phyloP scores from a whole-genome alignment of 2,329 filamentous ascomycete species.

The Fonsecaea erecta region DNA sequence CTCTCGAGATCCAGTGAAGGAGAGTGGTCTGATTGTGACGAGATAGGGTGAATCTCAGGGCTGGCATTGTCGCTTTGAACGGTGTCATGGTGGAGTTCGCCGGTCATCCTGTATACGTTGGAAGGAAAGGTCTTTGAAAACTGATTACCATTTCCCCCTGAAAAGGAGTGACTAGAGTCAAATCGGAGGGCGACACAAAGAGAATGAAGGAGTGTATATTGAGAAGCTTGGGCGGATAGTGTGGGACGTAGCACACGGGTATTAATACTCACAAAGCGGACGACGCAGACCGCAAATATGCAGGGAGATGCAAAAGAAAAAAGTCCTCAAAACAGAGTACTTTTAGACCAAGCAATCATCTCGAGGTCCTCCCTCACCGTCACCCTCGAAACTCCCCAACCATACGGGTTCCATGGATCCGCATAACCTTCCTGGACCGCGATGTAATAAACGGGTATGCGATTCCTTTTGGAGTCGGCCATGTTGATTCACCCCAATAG shows the following conservation, averaged over 20 bases:
- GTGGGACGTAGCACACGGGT: background rate
- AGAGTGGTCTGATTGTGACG: conserved; percentile 14
- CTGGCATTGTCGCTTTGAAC: conserved; percentile 19
- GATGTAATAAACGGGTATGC: conserved; percentile 5
- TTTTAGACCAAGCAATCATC: conserved; percentile 3
- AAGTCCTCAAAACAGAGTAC: conserved; percentile 13
- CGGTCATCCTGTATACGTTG: conserved; percentile 25
- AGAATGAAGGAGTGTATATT: background rate
- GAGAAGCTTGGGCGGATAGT: background rate
- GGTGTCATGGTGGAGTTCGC: conserved; percentile 32
- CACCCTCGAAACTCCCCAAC: conserved; percentile 11
- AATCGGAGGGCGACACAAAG: background rate
- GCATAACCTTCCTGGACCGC: conserved; percentile 5
- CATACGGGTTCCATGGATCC: background rate
- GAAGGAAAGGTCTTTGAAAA: conserved; percentile 2
- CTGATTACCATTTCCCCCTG: conserved; percentile 8
- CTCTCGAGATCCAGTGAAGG: conserved; percentile 19
- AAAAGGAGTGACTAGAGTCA: conserved; percentile 8
- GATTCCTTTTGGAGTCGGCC: conserved; percentile 8
- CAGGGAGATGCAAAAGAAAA: conserved; percentile 13
- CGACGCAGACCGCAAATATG: background rate
- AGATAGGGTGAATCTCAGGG: conserved; percentile 10
- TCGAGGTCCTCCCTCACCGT: conserved; percentile 16
- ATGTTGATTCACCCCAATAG: conserved; percentile 14
- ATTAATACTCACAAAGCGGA: background rate